Base-by-base conservation (phyloP, 345 rosid species). In the Lepidium sativum region DNA sequence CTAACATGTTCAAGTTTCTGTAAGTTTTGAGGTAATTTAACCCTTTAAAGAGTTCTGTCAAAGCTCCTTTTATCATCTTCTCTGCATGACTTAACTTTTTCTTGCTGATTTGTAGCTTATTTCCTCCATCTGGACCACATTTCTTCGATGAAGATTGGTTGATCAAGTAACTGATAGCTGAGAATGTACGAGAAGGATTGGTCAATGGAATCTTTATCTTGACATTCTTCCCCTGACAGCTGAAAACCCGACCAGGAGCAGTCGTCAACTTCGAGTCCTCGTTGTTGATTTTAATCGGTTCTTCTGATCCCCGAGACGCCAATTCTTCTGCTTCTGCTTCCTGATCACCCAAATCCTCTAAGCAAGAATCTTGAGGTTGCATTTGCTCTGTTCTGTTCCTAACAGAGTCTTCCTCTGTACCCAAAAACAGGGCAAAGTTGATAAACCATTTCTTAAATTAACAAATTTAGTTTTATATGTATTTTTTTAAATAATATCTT, bases 1-100 rank as follows among this genome's bases (percentile, higher is more conserved):
- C 98, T 67, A 95, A 85, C 90, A 86, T 72, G 83, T 95, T 95
- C 83, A 95, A 82, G 86, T 86, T 83, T 86, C 99, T 83, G 72
- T 88, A 95, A 52, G 96, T 88, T 77, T 86, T 85, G 73, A 95
- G 97, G 73, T 88, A 95, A 27, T 85, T 81, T 57, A 95, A 43
- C 6, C 91, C 99, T 80, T 88, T 95, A 55, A 85, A 91, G 56
- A 95, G 90, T 83, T 95, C 99, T 50, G 78, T 29, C 13, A 86
- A 68, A 56, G 96, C 99, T 54, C 92, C 89, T 76, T 75, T 83
- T 7, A 91, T 88, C 88, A 95, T 95, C 77, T 95, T 95, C 81
- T 95, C 89, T 0, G 98, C 98, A 62, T 80, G 88, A 31, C 77
- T 82, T 74, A 95, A 47, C 81, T 84, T 85, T n/a, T 83, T 78